Evolutionary conservation across 805 yeast genomes (phyloP).

Genomic region (Maudiozyma turicensis): DNA sequence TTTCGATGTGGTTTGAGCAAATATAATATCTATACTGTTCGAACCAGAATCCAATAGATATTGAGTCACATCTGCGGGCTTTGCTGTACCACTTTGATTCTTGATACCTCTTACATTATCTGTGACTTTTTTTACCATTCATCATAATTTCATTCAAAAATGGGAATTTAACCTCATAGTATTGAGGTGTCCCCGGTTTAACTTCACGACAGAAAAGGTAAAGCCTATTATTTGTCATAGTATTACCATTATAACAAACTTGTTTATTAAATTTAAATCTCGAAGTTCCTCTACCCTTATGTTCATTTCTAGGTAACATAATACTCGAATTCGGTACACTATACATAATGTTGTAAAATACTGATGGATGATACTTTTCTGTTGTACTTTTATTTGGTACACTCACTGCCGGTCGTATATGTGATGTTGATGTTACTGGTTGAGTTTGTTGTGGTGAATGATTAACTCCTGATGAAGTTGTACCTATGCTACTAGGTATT

Average conservation of each 20-base stretch:
- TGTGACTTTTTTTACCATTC: slow-evolving; percentile 39
- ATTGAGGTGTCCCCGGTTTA: slow-evolving; percentile 27
- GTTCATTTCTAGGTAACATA: neutral
- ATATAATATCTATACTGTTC: slow-evolving; percentile 42
- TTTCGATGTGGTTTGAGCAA: slow-evolving; percentile 43
- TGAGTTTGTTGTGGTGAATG: neutral
- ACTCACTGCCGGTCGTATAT: slow-evolving; percentile 26
- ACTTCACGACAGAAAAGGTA: slow-evolving; percentile 44
- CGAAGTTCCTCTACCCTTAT: slow-evolving; percentile 36
- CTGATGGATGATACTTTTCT: neutral
- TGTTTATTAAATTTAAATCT: slow-evolving; percentile 35
- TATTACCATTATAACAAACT: slow-evolving; percentile 34
- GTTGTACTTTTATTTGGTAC: slow-evolving; percentile 34
- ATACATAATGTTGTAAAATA: neutral
- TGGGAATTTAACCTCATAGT: slow-evolving; percentile 75
- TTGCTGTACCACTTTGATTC: slow-evolving; percentile 63
- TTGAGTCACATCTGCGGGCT: slow-evolving; percentile 68
- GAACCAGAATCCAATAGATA: slow-evolving; percentile 22
- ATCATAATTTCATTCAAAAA: slow-evolving; percentile 53
- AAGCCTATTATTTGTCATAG: slow-evolving; percentile 33
- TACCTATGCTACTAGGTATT: too few species aligned
- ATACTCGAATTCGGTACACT: neutral
- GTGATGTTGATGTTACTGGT: neutral
- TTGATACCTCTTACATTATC: slow-evolving; percentile 64
- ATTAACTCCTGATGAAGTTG: too few species aligned